Evolutionary conservation across 1,284 basidiomycete genomes (phyloP), one percentile per base, ranked within the genome.

Genomic region (Fistulina hepatica): DNA sequence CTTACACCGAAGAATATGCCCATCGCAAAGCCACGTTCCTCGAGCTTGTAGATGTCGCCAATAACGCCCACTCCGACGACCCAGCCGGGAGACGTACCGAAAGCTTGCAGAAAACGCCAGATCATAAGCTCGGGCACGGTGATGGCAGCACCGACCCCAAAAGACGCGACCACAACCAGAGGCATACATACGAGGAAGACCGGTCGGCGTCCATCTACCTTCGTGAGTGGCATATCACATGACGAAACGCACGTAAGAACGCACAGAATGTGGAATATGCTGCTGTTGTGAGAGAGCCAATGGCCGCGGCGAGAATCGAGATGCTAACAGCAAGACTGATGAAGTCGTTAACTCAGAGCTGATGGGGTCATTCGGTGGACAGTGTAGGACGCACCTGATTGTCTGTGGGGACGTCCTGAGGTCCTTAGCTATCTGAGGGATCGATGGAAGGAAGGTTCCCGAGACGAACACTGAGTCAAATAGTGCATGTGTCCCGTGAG

Each of bases 381-480:
- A 33, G 19, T 20, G 8, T 10, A 22, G 49, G 5, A 55, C 65
- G 40, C 55, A 75, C 69, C 72, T 76, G 44, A 84, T 65, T 19
- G 77, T 54, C 3, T 65, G 48, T 1, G 64, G 64, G 0, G 73
- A 71, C 0, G 78, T 69, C 23, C 68, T 40, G 6, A 84, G 58
- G 40, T 84, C 80, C 16, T 57, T 53, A 0, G 76, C 69, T 44
- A 85, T 74, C 40, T 76, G 63, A 0, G 78, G 76, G 33, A 85
- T 80, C 0, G 72, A 69, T 0, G 81, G 82, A 3, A 81, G 64
- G 55, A 84, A 82, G 2, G 74, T 70, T 4, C 75, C 73, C 2
- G 74, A 67, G 0, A 80, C 71, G 50, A 84, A 74, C 20, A 80
- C 80, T 84, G 28, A 22, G 4, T 13, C 13, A 6, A 22, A 17